Percentiles rank a stretch among this genome's conserved stretches.
Evolutionary conservation across 2,329 filamentous ascomycete species (phyloP).

Genomic region (Penicillium psychrosexuale): DNA sequence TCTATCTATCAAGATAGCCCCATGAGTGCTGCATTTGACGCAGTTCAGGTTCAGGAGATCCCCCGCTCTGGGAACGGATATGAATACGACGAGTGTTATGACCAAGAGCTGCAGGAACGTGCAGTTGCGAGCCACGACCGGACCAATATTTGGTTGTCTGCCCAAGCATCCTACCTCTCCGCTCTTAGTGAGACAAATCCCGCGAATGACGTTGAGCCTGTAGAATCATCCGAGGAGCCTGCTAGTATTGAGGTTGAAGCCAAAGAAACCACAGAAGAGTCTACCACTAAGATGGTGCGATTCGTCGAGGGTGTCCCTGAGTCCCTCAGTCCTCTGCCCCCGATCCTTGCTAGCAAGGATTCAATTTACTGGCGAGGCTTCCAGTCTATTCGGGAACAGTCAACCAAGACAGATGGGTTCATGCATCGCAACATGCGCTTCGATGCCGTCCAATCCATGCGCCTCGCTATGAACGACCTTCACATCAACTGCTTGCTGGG

Average conservation of each 20-base stretch:
- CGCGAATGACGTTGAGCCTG: slow-evolving; percentile 43
- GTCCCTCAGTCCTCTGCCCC: slow-evolving; percentile 41
- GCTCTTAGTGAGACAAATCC: slow-evolving; percentile 60
- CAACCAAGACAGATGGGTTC: slow-evolving; percentile 70
- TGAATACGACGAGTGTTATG: slow-evolving; percentile 73
- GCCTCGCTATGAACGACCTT: slow-evolving; percentile 67
- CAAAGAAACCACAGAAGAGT: slow-evolving; percentile 10
- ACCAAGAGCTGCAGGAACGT: slow-evolving; percentile 66
- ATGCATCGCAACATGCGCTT: slow-evolving; percentile 80
- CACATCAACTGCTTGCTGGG: slow-evolving; percentile 81
- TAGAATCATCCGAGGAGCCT: slow-evolving; percentile 14
- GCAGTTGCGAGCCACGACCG: slow-evolving; percentile 75
- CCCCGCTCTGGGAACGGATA: slow-evolving; percentile 55
- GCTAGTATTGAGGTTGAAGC: slow-evolving; percentile 22
- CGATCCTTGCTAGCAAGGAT: slow-evolving; percentile 56
- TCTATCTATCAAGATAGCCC: slow-evolving; percentile 27
- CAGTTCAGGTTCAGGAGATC: slow-evolving; percentile 51
- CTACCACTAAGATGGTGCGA: slow-evolving; percentile 31
- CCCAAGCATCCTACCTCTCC: slow-evolving; percentile 74
- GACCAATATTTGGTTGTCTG: slow-evolving; percentile 80
- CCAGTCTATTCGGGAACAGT: slow-evolving; percentile 66
- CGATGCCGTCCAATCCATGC: slow-evolving; percentile 80
- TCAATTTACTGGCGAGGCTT: slow-evolving; percentile 88
- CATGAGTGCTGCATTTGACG: slow-evolving; percentile 24
- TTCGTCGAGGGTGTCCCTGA: slow-evolving; percentile 35